phyloP scores from a whole-genome alignment of 768 basidiomycete genomes.

The Mycena galopus region DNA sequence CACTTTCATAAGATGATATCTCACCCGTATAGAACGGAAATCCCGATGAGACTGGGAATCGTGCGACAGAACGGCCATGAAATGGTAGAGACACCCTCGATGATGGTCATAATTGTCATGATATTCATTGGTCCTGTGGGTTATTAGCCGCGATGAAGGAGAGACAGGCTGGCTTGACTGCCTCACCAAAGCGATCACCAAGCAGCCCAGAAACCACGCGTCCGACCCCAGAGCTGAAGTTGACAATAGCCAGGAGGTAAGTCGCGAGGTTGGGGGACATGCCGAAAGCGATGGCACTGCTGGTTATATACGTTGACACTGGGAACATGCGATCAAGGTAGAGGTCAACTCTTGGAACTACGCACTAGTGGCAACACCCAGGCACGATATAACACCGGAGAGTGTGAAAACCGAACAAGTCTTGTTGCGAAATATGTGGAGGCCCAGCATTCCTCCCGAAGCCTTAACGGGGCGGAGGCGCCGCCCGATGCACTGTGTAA shows the following conservation, averaged over 20 bases:
- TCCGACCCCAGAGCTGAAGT: slow-evolving; percentile 59
- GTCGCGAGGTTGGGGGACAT: slow-evolving; percentile 47
- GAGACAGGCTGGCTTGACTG: background rate
- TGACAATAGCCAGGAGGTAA: slow-evolving; percentile 61
- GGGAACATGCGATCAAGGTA: background rate
- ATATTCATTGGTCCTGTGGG: slow-evolving; percentile 16
- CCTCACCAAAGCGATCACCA: slow-evolving; percentile 54
- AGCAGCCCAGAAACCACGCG: slow-evolving; percentile 56
- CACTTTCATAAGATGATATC: background rate
- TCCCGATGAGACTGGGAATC: background rate
- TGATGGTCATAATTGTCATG: background rate
- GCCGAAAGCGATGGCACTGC: slow-evolving; percentile 20
- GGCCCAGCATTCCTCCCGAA: slow-evolving; percentile 52
- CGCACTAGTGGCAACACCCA: slow-evolving; percentile 60
- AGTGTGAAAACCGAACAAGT: slow-evolving; percentile 13
- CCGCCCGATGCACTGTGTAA: slow-evolving; percentile 40
- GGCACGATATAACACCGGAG: slow-evolving; percentile 53
- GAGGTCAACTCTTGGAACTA: background rate
- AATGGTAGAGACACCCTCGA: background rate
- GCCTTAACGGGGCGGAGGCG: slow-evolving; percentile 55
- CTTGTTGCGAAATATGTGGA: slow-evolving; percentile 44
- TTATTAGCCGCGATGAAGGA: background rate
- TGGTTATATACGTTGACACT: slow-evolving; percentile 44
- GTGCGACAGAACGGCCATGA: slow-evolving; percentile 21
- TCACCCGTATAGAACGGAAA: slow-evolving; percentile 15